A percentile compares a stretch with the other conserved stretches of the same genome.
Conservation (phyloP, 805 yeast genomes). For the Kodamaea sagamina region DNA sequence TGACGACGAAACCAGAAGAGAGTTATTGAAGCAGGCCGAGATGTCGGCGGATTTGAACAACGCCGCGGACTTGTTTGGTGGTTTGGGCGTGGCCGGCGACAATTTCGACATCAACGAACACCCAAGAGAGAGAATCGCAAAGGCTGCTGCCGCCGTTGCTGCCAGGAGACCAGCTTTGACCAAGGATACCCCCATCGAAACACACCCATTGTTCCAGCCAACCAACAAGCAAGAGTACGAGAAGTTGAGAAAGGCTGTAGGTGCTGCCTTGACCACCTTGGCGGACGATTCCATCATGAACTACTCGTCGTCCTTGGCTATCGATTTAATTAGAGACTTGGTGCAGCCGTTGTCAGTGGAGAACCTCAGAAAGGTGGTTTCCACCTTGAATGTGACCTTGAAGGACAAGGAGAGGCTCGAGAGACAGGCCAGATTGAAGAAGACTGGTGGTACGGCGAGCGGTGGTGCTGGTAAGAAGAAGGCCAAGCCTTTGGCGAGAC, state of each 20-base stretch:
- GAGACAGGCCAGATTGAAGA: conserved; percentile 80
- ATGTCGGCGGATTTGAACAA: conserved; percentile 82
- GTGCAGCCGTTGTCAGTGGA: conserved; percentile 80
- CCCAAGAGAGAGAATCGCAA: conserved; percentile 53
- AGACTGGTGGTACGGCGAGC: conserved; percentile 80
- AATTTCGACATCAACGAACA: conserved; percentile 46
- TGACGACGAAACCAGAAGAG: conserved; percentile 73
- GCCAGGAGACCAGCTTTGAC: conserved; percentile 41
- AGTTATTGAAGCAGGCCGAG: conserved; percentile 77
- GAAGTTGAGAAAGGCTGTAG: conserved; percentile 71
- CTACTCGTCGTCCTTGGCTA: conserved; percentile 74
- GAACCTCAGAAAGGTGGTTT: conserved; percentile 78
- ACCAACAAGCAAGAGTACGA: conserved; percentile 74
- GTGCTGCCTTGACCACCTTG: conserved; percentile 59
- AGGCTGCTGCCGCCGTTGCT: conserved; percentile 44
- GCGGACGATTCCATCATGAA: conserved; percentile 62
- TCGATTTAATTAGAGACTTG: conserved; percentile 83
- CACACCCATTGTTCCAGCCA: conserved; percentile 83
- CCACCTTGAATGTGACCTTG: conserved; percentile 77
- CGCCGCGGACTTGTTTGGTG: conserved; percentile 90
- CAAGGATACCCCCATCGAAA: conserved; percentile 61
- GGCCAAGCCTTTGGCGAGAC: conserved; percentile 76
- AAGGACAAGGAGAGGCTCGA: conserved; percentile 89
- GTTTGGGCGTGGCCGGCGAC: conserved; percentile 51
- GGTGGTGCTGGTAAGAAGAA: conserved; percentile 97